Evolutionary conservation across 306 rosid genomes (phyloP), one percentile per base, ranked within the genome.

Genomic region (Trifolium fragiferum): DNA sequence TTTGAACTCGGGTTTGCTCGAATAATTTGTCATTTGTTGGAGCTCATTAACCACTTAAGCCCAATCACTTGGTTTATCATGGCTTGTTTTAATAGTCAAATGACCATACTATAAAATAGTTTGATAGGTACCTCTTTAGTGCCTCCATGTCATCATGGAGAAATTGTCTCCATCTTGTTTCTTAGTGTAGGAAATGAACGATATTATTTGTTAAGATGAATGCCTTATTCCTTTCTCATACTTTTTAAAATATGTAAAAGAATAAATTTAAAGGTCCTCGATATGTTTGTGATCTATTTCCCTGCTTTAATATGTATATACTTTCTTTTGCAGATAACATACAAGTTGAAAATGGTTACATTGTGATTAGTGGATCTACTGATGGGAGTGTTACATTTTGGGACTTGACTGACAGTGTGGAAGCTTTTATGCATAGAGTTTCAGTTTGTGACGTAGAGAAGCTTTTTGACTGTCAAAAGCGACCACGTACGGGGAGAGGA

Each of bases 401-500:
- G 99, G 93, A 94, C 82, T 74, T 92, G 76, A 91, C 87, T 37
- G 86, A 66, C 81, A 85, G 84, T 47, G 46, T 92, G 69, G 88
- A 87, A 83, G 87, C 89, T 82, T 94, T 90, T 81, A 86, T 90
- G 90, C 86, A 12, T 65, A 70, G 73, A 68, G 80, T 92, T 64
- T 91, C 89, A 9, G 82, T 73, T 79, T 86, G 78, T 75, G 73
- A 82, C 60, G 67, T 83, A 47, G 95, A 87, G 80, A 84, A 80
- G 68, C 75, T 82, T 50, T 81, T 90, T 75, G 92, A 92, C 73
- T 84, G 85, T 82, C 99, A 90, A 67, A 94, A 86, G 74, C 89
- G 97, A 67, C 99, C 97, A 49, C 88, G 88, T 19, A 92, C 99
- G 1, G 99, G 99, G 70, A 88, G 97, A 76, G 99, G 97, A 71